Evolutionary conservation across 176 grass and related monocot species (phyloP).

Genomic region (Carex parvula): DNA sequence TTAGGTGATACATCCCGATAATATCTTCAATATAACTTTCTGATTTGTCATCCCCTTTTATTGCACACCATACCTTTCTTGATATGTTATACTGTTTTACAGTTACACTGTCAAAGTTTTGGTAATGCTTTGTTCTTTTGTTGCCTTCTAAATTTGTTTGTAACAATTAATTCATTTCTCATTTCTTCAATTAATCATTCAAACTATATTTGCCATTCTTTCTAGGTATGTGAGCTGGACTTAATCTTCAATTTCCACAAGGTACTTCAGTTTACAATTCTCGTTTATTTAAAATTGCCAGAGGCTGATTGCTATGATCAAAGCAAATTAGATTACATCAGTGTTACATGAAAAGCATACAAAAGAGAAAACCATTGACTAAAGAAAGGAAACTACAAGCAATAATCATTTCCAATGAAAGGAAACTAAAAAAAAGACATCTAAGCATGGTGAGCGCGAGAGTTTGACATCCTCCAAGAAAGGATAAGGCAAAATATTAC

Average conservation of each 20-base stretch:
- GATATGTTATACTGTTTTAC: background rate
- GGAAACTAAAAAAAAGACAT: background rate
- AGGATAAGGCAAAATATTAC: background rate
- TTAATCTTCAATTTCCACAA: conserved; percentile 83
- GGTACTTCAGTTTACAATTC: conserved; percentile 17
- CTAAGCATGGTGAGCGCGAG: background rate
- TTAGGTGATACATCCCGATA: background rate
- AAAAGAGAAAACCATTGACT: background rate
- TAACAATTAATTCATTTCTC: background rate
- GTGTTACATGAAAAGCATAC: background rate
- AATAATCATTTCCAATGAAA: background rate
- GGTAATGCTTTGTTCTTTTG: background rate
- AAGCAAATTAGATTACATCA: background rate
- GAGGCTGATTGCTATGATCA: background rate
- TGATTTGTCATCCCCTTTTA: background rate
- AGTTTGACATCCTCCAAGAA: background rate
- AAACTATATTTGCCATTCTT: background rate
- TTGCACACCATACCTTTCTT: background rate
- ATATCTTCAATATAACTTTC: background rate
- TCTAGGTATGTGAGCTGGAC: conserved; percentile 67
- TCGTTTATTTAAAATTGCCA: background rate
- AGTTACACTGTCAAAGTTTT: background rate
- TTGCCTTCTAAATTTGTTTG: background rate
- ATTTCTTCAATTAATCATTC: background rate
- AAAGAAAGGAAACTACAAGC: background rate